Conservation (phyloP, 2,329 filamentous ascomycete species). For the Fusarium coicis region DNA sequence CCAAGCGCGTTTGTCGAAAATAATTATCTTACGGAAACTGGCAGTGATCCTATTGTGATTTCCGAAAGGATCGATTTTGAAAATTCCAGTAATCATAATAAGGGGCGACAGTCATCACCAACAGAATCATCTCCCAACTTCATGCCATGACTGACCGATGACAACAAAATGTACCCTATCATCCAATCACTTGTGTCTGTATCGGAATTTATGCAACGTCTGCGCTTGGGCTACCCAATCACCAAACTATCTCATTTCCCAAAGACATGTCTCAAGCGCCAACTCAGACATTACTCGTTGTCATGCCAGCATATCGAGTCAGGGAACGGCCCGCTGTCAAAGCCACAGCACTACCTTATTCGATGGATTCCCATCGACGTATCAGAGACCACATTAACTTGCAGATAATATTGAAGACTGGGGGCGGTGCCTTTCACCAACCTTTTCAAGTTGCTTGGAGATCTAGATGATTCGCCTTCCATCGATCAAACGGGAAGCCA, state of each 20-base stretch:
- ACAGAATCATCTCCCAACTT: neutral
- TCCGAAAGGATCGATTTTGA: neutral
- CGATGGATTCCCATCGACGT: conserved; percentile 20
- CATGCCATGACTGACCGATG: conserved; percentile 10
- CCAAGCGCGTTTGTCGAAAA: neutral
- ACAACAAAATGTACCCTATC: neutral
- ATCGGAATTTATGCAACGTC: conserved; percentile 8
- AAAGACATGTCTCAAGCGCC: neutral
- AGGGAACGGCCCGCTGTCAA: conserved; percentile 22
- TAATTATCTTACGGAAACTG: neutral
- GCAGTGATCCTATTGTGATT: neutral
- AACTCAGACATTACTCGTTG: conserved; percentile 9
- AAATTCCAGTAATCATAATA: conserved; percentile 6
- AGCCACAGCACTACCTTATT: conserved; percentile 23
- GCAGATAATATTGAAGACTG: neutral
- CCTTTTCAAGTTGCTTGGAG: neutral
- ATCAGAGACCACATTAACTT: neutral
- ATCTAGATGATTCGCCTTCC: conserved; percentile 1
- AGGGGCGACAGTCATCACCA: neutral
- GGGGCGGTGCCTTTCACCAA: neutral
- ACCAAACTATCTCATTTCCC: neutral
- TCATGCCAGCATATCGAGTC: conserved; percentile 13
- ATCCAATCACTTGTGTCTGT: conserved; percentile 6
- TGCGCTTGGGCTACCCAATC: conserved; percentile 1
- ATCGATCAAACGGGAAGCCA: neutral